Base-by-base conservation (phyloP, 768 basidiomycete species). In the Amanita thiersii region DNA sequence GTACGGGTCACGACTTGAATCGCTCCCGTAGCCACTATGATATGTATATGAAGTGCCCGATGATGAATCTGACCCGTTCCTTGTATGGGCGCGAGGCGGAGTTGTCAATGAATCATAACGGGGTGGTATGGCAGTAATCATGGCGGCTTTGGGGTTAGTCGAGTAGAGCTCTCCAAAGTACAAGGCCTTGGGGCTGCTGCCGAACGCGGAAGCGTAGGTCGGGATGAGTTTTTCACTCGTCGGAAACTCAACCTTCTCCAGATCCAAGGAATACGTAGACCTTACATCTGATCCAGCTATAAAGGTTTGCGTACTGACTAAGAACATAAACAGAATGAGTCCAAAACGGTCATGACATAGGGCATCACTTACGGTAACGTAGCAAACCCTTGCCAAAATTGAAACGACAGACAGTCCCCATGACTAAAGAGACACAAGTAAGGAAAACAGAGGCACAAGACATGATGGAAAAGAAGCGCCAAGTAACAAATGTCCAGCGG, bases 381-480 rank as follows among this genome's bases (percentile, higher is more conserved):
- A 69, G 60, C 44, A 89, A 63, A 17, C 86, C 86, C 57, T 82
- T 85, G 44, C 80, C 82, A 51, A 88, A 88, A 63, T 88, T 87
- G 52, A 75, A 55, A 25, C 78, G 71, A 55, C 85, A 87, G 47
- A 79, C 48, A 25, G 86, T 50, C 2, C 82, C 86, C 35, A 88
- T 55, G 41, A 79, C 49, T 50, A 85, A 66, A 0, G 77, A 68
- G 18, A 67, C 37, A 11, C 79, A 44, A 1, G 75, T 72, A 34
- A 89, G 65, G 39, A 71, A 51, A 9, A 79, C 75, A 0, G 85
- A 81, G 1, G 71, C 61, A 6, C 65, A 56, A 5, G 75, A 66
- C 63, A 82, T 79, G 44, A 81, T 54, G 37, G 73, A 69, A 59
- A 88, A 88, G 68, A 88, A 86, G 3, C 57, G 58, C 86, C 86